Conservation (phyloP, 2,329 filamentous ascomycete genomes). For the Diaporthe nobilis region DNA sequence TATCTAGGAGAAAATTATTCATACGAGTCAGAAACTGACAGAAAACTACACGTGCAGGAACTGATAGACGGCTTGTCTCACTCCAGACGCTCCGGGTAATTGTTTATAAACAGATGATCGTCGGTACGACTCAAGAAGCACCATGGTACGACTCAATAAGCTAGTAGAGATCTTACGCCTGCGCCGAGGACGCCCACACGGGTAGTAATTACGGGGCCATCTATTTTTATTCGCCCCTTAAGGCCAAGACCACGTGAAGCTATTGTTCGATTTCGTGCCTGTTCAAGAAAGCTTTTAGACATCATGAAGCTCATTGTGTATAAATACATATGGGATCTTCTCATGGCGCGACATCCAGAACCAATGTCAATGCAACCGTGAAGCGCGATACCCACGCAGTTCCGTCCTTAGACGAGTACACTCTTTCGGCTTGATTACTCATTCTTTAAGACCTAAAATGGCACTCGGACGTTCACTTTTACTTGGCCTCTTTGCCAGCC, state of each 20-base stretch:
- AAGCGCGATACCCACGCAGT: background rate
- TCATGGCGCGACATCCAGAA: background rate
- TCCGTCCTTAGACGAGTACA: background rate
- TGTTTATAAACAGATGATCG: background rate
- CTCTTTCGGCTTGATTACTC: background rate
- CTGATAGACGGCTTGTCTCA: no score
- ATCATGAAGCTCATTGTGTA: background rate
- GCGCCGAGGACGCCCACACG: background rate
- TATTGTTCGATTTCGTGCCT: background rate
- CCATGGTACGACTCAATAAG: constrained; percentile 1
- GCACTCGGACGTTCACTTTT: background rate
- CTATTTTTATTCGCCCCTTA: background rate
- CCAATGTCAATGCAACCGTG: background rate
- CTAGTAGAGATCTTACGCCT: constrained; percentile 3
- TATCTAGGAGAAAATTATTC: background rate
- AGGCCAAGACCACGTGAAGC: background rate
- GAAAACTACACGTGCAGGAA: background rate
- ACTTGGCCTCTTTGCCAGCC: constrained; percentile 6
- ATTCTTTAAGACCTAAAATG: background rate
- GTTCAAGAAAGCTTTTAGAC: no score
- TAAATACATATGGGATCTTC: background rate
- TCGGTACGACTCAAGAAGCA: background rate
- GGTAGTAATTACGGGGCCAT: background rate
- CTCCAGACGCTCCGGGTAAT: background rate
- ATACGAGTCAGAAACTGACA: background rate